These are phyloP conservation scores for Epichloe brachyelytri DNA, from an alignment of 2,329 filamentous ascomycete species.

Conservation along the genomic window DNA sequence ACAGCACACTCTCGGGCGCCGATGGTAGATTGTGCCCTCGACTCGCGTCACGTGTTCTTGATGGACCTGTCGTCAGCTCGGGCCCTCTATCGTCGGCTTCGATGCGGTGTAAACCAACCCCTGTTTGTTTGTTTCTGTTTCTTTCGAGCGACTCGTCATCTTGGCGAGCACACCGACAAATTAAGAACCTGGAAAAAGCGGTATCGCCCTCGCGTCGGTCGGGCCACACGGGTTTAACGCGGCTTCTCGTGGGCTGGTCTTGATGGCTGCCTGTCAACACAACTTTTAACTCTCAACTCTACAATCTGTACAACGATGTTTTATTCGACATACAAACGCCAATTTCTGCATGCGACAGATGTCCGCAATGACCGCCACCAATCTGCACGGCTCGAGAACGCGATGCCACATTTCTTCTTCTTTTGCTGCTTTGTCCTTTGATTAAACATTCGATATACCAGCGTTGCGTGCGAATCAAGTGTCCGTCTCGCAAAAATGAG, in stretches of 20 bases:
- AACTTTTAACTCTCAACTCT: slow-evolving; percentile 12
- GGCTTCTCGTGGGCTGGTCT: slow-evolving; percentile 11
- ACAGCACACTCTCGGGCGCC: slow-evolving; percentile 39
- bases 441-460: slow-evolving; percentile 11
- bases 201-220: slow-evolving; percentile 18
- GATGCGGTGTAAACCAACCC: slow-evolving; percentile 23
- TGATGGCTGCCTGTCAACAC: slow-evolving; percentile 13
- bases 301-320: slow-evolving; percentile 35
- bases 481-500: slow-evolving; percentile 21
- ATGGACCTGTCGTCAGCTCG: slow-evolving; percentile 18
- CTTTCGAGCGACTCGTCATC: slow-evolving; percentile 28
- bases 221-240: neutral
- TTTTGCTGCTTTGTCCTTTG: slow-evolving; percentile 16
- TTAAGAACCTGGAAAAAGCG: slow-evolving; percentile 22
- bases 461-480: slow-evolving; percentile 12
- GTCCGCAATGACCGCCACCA: slow-evolving; percentile 13
- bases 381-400: slow-evolving; percentile 22
- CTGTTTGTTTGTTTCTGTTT: slow-evolving; percentile 10
- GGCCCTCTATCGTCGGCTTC: slow-evolving; percentile 21
- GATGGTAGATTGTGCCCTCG: slow-evolving; percentile 33
- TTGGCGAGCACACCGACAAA: slow-evolving; percentile 33
- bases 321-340: slow-evolving; percentile 30
- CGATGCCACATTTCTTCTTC: slow-evolving; percentile 30
- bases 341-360: slow-evolving; percentile 15
- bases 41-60: slow-evolving; percentile 20